Percentiles rank a stretch among this genome's conserved stretches.
Conservation (phyloP, 495 filamentous ascomycete genomes). For the Letharia columbiana region DNA sequence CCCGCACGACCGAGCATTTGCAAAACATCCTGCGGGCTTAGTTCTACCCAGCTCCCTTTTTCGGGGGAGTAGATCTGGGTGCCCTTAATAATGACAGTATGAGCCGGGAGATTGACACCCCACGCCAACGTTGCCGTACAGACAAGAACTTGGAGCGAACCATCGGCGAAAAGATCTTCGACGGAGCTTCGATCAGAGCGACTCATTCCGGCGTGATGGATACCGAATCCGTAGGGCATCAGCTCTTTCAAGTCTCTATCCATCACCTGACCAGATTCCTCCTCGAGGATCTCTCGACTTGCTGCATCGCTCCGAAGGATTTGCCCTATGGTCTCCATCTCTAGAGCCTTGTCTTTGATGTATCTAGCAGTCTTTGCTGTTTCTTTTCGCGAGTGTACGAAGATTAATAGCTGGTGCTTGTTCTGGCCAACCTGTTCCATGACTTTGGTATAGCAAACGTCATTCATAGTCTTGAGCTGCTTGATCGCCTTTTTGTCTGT, state of each 20-base stretch:
- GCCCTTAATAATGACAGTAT: slow-evolving; percentile 95
- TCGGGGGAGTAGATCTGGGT: slow-evolving; percentile 98
- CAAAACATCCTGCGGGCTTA: slow-evolving; percentile 94
- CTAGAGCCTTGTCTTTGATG: slow-evolving; percentile 88
- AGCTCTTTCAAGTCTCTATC: slow-evolving; percentile 91
- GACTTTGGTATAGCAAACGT: slow-evolving; percentile 95
- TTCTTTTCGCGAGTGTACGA: slow-evolving; percentile 96
- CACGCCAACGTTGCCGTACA: slow-evolving; percentile 94
- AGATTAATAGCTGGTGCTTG: slow-evolving; percentile 95
- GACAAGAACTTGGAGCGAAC: slow-evolving; percentile 87
- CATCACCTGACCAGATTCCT: slow-evolving; percentile 73
- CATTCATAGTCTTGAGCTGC: slow-evolving; percentile 98
- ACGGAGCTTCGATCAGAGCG: slow-evolving; percentile 88
- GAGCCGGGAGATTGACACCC: slow-evolving; percentile 91
- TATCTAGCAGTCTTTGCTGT: slow-evolving; percentile 96
- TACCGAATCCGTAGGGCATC: slow-evolving; percentile 92
- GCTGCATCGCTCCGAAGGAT: slow-evolving; percentile 91
- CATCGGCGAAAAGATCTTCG: slow-evolving; percentile 86
- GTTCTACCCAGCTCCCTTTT: slow-evolving; percentile 96
- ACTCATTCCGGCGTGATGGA: slow-evolving; percentile 96
- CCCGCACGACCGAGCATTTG: slow-evolving; percentile 98
- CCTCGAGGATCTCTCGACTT: slow-evolving; percentile 74
- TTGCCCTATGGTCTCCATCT: slow-evolving; percentile 92
- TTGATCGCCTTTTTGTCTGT: slow-evolving; percentile 98
- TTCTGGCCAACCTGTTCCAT: slow-evolving; percentile 90